Base-by-base conservation (phyloP, 129 eudicot species). In the Smallanthus sonchifolius region DNA sequence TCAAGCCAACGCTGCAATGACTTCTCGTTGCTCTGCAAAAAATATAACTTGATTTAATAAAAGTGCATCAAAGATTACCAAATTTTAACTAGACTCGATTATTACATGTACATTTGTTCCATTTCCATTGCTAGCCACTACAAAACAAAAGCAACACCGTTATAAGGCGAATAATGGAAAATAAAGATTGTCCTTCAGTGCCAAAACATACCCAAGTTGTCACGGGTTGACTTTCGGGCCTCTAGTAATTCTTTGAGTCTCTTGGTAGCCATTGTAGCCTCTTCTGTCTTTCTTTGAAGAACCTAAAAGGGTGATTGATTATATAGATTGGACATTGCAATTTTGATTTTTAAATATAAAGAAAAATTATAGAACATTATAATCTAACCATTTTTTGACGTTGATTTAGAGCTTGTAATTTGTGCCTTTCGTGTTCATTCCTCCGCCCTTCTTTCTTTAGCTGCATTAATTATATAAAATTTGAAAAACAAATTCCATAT, bases 251-350 rank as follows among this genome's bases (percentile, higher is more conserved):
- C 99, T 79, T 95, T 95, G 73, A 95, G 84, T 83, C 96, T 87
- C 89, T 91, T 95, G 75, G 99, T 95, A 15, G 97, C 97, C 96
- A 95, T 85, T 75, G 99, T 96, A 84, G 99, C 99, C 86, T 95
- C 99, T 82, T 95, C 99, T 56, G 97, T 95, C 83, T 95, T 95
- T 82, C 99, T 82, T 80, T 95, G 99, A 69, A 95, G 97, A 80
- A 95, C 99, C 99, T 95, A 85, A 75, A 77, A 75, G n/a, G 24
- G 14, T 4, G 14, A 67, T 73, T 20, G 13, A 37, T 54, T 38
- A 71, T 24, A 72, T 55, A 39, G 16, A 40, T 40, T 32, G 55
- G 49, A 72, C 48, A 28, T 10, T 6, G 54, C 62, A 48, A 30
- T 11, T 62, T 52, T 45, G 45, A 10, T 60, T 10, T 24, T 24